Evolutionary conservation across 1,139 yeast genomes (phyloP).

Genomic region (Saccharomyces pastorianus): DNA sequence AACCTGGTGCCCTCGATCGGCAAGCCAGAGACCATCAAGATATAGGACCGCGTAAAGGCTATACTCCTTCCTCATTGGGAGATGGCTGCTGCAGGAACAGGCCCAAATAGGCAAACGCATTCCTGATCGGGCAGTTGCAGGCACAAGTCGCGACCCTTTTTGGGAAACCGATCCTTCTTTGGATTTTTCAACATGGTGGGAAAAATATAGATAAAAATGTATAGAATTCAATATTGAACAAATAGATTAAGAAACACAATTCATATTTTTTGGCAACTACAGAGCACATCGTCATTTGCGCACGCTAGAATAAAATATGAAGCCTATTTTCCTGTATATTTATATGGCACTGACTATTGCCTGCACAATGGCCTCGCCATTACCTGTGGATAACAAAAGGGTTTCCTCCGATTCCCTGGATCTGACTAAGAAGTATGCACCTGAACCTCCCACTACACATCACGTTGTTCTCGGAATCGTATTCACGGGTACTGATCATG

Average conservation of each 20-base stretch:
- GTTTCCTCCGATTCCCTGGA: constrained; percentile 6
- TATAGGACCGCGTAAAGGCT: not conserved
- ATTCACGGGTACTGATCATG: constrained; percentile 15
- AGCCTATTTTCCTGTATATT: not conserved
- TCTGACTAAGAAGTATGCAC: constrained; percentile 19
- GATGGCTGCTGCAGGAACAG: not conserved
- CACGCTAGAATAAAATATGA: too few species aligned
- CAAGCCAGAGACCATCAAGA: not conserved
- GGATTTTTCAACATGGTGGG: constrained; percentile 5
- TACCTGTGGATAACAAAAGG: constrained; percentile 7
- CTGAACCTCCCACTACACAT: constrained; percentile 31
- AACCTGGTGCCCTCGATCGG: not conserved
- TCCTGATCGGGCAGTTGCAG: not conserved
- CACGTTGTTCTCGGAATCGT: constrained; percentile 22
- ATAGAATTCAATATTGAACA: not conserved
- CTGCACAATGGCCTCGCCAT: not conserved
- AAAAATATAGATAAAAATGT: not conserved
- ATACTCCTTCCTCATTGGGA: not conserved
- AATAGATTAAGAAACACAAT: not conserved
- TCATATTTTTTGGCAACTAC: not conserved
- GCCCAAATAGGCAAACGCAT: not conserved
- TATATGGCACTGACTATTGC: not conserved
- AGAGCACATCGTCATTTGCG: too few species aligned
- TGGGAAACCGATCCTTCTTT: not conserved
- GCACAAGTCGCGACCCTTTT: not conserved